phyloP scores from a whole-genome alignment of 2,329 filamentous ascomycete genomes.

The Hyphodiscus sp. region DNA sequence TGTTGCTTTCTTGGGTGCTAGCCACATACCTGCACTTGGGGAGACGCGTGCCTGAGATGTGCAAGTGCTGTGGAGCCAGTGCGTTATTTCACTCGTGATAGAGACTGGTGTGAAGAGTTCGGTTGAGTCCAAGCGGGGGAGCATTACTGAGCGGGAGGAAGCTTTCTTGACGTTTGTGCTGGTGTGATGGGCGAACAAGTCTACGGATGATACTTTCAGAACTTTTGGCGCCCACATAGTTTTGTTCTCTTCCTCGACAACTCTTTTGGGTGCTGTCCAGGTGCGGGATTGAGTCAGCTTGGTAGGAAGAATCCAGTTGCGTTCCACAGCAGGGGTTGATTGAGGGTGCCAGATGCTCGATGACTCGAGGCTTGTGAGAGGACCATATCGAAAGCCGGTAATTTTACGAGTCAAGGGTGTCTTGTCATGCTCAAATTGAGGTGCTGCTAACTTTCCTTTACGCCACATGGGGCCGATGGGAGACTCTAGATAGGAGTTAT shows the following conservation, averaged over 20 bases:
- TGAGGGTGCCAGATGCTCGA: background rate
- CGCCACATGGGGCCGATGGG: background rate
- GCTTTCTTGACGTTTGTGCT: conserved; percentile 5
- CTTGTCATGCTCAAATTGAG: background rate
- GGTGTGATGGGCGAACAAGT: conserved; percentile 15
- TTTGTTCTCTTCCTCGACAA: background rate
- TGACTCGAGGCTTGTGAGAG: background rate
- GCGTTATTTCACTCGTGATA: background rate
- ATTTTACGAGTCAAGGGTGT: background rate
- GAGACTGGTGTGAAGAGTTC: conserved; percentile 10
- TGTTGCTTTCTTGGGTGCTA: background rate
- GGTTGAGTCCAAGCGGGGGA: conserved; percentile 13
- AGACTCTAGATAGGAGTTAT: background rate
- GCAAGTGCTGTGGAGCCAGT: conserved; percentile 13
- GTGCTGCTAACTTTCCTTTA: background rate
- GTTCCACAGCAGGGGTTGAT: background rate
- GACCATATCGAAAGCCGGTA: background rate
- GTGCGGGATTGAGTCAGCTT: background rate
- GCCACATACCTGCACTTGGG: background rate
- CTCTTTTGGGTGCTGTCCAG: background rate
- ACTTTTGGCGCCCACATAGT: conserved; percentile 9
- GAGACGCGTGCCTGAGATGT: background rate
- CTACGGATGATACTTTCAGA: conserved; percentile 1
- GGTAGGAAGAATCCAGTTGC: background rate
- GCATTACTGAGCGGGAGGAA: background rate